Evolutionary conservation across 2,329 filamentous ascomycete species (phyloP), one percentile per base, ranked within the genome.

Genomic region (Reticulascus tulasneorum): DNA sequence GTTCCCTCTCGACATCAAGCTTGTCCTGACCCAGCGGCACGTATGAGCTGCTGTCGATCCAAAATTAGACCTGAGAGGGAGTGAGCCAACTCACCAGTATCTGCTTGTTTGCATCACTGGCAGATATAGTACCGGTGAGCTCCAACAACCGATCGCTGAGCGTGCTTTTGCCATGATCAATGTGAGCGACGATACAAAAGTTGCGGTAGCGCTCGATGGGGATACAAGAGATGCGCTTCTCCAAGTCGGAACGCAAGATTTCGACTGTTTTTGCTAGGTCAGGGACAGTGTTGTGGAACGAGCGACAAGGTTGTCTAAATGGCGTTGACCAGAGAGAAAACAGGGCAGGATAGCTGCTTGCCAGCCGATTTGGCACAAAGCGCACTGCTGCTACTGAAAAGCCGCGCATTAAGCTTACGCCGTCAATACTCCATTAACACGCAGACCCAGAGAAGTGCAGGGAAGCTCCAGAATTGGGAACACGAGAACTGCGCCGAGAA

Each of bases 141-240:
- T 98, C 93, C 44, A 98, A 76, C 35, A 98, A 69, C 4, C 93
- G 84, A 55, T 98, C 93, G 48, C 84, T 91, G 35, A 98, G 79
- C 5, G 93, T 98, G 57, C 86, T 94, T 65, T 98, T 98, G 53
- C 93, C 93, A 79, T 98, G 93, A 60, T 98, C 93, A 57, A 98
- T 94, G 60, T 98, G 93, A 9, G 93, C 93, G 33, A 98, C 91
- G 54, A 98, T 97, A 64, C 93, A 98, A 61, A 98, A 98, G 62
- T 98, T 98, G 45, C 93, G 84, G 49, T 80, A 91, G 15, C 86
- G 77, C 38, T 84, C 79, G 52, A 90, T 83, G 3, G 86, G 86
- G 36, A 91, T 90, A 6, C 77, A 79, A 12, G 79, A 70, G 42
- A 91, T 89, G 47, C 79, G 74, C 27, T 62, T 59, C 49, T 79